Evolutionary conservation across 148 eudicot genomes (phyloP).

Genomic region (Limonium bicolor): DNA sequence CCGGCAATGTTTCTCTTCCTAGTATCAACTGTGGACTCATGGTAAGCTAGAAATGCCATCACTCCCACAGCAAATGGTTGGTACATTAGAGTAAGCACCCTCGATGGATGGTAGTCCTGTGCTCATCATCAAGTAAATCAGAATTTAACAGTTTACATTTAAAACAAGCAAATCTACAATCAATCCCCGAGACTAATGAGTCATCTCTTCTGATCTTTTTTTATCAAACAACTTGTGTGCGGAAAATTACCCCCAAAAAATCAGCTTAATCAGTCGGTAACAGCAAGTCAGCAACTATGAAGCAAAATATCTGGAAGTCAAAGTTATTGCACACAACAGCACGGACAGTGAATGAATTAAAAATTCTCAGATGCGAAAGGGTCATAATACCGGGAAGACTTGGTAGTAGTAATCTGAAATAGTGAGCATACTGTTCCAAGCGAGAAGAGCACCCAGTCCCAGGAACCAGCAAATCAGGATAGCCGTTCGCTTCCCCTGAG

Average conservation of each 20-base stretch:
- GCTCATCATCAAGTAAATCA: too few species aligned
- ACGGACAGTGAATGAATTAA: background rate
- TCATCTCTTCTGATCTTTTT: too few species aligned
- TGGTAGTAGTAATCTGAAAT: slow-evolving; percentile 8
- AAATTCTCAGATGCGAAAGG: background rate
- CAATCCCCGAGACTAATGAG: too few species aligned
- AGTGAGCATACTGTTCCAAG: slow-evolving; percentile 8
- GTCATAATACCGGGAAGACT: slow-evolving; percentile 10
- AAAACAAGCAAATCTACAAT: too few species aligned
- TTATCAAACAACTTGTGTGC: too few species aligned
- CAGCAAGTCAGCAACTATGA: background rate
- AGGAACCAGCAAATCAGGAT: slow-evolving; percentile 1
- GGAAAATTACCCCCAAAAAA: too few species aligned
- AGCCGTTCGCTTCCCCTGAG: background rate
- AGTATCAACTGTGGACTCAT: slow-evolving; percentile 4
- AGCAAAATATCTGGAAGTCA: background rate
- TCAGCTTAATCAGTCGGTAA: too few species aligned
- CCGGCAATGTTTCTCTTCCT: slow-evolving; percentile 4
- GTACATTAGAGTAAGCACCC: slow-evolving; percentile 6
- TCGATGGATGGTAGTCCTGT: slow-evolving; percentile 10
- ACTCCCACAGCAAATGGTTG: slow-evolving; percentile 4
- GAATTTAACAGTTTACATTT: too few species aligned
- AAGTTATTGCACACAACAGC: background rate
- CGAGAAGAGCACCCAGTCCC: slow-evolving; percentile 7
- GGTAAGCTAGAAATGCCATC: slow-evolving; percentile 1